Evolutionary conservation across 2,329 filamentous ascomycete genomes (phyloP).

Genomic region (Didymella arachidicola): DNA sequence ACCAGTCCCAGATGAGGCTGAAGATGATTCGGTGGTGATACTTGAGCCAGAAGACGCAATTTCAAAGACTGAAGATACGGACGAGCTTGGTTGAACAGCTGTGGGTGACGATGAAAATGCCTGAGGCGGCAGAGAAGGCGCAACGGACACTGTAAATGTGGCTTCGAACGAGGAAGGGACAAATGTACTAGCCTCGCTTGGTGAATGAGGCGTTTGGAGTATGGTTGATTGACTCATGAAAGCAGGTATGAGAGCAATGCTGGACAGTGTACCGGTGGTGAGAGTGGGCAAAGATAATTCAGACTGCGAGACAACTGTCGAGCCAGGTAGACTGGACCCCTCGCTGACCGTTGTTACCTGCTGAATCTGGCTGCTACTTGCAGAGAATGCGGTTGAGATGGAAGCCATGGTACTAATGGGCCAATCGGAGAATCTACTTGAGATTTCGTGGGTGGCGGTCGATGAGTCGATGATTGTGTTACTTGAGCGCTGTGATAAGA

Average conservation of each 20-base stretch:
- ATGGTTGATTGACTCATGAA: neutral
- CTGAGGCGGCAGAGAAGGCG: neutral
- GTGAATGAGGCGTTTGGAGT: neutral
- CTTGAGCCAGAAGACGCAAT: too few relatives aligned
- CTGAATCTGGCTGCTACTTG: neutral
- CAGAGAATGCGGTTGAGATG: neutral
- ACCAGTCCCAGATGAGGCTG: neutral
- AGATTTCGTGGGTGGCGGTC: neutral
- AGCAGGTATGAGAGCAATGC: neutral
- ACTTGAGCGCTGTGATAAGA: neutral
- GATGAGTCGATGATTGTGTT: neutral
- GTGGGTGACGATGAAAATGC: neutral
- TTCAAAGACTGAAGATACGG: neutral
- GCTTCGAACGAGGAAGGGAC: neutral
- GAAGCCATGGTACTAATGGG: neutral
- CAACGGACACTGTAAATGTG: neutral
- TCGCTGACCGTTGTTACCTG: neutral
- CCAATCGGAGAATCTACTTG: neutral
- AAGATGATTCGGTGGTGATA: too few relatives aligned
- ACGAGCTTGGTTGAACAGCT: neutral
- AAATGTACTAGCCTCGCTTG: neutral
- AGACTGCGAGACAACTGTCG: neutral
- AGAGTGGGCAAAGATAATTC: neutral
- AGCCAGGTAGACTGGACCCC: neutral
- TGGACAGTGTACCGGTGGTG: neutral